Conservation (phyloP, 2,329 filamentous ascomycete genomes). For the Xylariaceae sp. region DNA sequence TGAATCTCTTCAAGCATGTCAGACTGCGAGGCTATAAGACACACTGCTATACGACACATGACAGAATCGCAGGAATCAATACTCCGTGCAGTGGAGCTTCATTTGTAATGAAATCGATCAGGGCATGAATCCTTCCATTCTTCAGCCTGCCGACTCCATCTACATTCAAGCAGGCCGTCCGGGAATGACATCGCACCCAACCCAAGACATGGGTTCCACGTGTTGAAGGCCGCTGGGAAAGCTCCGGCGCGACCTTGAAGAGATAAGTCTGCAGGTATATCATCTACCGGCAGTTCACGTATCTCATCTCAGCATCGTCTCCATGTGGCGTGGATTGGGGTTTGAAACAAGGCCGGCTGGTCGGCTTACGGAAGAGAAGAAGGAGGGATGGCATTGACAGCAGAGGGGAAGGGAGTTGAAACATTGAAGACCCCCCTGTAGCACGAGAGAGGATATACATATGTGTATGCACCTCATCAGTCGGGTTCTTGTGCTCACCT, state of each 20-base stretch:
- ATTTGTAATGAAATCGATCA: not conserved
- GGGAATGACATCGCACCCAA: not conserved
- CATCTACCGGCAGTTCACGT: not conserved
- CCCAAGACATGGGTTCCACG: conserved; percentile 4
- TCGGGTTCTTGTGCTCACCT: not conserved
- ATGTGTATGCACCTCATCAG: not conserved
- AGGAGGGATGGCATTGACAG: too few species aligned
- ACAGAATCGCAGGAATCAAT: not conserved
- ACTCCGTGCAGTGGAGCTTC: not conserved
- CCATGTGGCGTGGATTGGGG: not conserved
- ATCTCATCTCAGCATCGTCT: not conserved
- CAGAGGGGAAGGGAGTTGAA: not conserved
- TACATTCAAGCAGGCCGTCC: not conserved
- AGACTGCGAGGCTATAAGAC: not conserved
- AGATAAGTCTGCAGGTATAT: not conserved
- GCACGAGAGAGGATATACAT: too few species aligned
- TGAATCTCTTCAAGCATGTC: not conserved
- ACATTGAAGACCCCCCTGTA: too few species aligned
- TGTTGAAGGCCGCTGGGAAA: conserved; percentile 2
- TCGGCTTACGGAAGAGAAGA: too few species aligned
- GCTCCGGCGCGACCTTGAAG: conserved; percentile 2
- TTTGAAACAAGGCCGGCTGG: not conserved
- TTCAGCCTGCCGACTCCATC: not conserved
- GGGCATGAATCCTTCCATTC: not conserved
- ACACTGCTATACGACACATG: not conserved